A percentile compares a stretch with the other conserved stretches of the same genome.
phyloP scores from a whole-genome alignment of 2,329 filamentous ascomycete genomes.

The Chaetomiaceae sp. region DNA sequence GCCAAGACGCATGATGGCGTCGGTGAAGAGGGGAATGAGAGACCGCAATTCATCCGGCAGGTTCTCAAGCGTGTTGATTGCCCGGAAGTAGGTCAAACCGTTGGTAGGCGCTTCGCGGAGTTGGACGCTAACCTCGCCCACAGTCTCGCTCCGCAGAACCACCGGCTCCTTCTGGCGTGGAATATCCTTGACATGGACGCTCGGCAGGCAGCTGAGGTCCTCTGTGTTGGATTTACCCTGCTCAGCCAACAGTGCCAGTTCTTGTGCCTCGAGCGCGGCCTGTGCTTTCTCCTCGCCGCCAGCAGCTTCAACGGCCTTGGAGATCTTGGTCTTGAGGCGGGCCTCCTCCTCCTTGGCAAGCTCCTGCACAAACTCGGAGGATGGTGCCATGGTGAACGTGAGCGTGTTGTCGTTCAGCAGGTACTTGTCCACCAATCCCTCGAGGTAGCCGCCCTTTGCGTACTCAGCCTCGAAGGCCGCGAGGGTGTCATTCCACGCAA shows the following conservation, averaged over 20 bases:
- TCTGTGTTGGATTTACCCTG: slow-evolving; percentile 81
- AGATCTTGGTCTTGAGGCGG: slow-evolving; percentile 70
- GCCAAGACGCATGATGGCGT: slow-evolving; percentile 87
- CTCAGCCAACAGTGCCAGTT: slow-evolving; percentile 72
- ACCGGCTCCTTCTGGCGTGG: slow-evolving; percentile 65
- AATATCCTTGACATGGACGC: slow-evolving; percentile 84
- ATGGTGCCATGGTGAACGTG: slow-evolving; percentile 92
- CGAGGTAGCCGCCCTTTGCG: slow-evolving; percentile 72
- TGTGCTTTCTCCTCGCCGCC: slow-evolving; percentile 68
- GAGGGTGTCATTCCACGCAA: slow-evolving; percentile 89
- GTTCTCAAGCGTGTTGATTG: slow-evolving; percentile 72
- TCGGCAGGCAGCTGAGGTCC: slow-evolving; percentile 82
- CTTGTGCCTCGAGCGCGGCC: slow-evolving; percentile 67
- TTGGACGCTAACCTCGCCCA: slow-evolving; percentile 66
- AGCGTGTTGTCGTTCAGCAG: slow-evolving; percentile 80
- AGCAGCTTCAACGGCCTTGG: slow-evolving; percentile 61
- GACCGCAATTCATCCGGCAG: slow-evolving; percentile 80
- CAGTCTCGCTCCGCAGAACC: slow-evolving; percentile 56
- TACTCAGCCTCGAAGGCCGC: slow-evolving; percentile 74
- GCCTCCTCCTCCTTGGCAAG: slow-evolving; percentile 71
- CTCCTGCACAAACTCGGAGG: slow-evolving; percentile 66
- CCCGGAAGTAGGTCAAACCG: slow-evolving; percentile 91
- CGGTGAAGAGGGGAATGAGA: slow-evolving; percentile 84
- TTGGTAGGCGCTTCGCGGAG: slow-evolving; percentile 94
- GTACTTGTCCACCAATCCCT: slow-evolving; percentile 82